Evolutionary conservation across 805 yeast genomes (phyloP).

Genomic region (Lachancea thermotolerans): DNA sequence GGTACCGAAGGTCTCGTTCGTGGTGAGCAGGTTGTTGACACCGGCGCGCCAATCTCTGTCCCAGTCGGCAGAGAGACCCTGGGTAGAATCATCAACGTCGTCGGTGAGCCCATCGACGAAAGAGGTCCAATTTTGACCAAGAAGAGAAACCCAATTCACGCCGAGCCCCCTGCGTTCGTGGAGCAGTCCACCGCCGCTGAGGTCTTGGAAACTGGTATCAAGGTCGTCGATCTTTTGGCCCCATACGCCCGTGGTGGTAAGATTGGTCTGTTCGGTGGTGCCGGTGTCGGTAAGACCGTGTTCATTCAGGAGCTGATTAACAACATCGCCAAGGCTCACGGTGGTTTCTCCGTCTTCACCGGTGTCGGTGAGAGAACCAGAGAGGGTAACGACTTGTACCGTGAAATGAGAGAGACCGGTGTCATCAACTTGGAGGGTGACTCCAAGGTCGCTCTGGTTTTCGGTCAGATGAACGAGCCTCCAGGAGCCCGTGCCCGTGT

Average conservation of each 20-base stretch:
- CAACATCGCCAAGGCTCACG: constrained; percentile 99
- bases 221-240: constrained; percentile 98
- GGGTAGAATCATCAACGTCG: constrained; percentile 96
- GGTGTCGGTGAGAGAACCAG: constrained; percentile 99
- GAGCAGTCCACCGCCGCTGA: constrained; percentile 98
- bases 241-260: constrained; percentile 99
- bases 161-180: constrained; percentile 93
- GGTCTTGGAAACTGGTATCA: constrained; percentile 98
- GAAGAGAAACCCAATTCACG: constrained; percentile 95
- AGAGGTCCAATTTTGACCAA: constrained; percentile 96
- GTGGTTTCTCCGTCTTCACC: constrained; percentile 99
- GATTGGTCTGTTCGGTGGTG: constrained; percentile 99
- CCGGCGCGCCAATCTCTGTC: constrained; percentile 97
- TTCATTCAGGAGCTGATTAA: constrained; percentile 99
- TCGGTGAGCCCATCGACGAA: constrained; percentile 99
- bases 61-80: constrained; percentile 99
- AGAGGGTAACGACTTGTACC: constrained; percentile 99
- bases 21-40: constrained; percentile 86
- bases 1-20: constrained; percentile 99
- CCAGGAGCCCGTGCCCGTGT: constrained; percentile 99
- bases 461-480: constrained; percentile 99
- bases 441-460: constrained; percentile 97
- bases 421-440: constrained; percentile 99
- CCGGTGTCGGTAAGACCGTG: constrained; percentile 99
- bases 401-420: constrained; percentile 99